phyloP scores from a whole-genome alignment of 2,329 filamentous ascomycete species.

The Xylaria arbuscula region DNA sequence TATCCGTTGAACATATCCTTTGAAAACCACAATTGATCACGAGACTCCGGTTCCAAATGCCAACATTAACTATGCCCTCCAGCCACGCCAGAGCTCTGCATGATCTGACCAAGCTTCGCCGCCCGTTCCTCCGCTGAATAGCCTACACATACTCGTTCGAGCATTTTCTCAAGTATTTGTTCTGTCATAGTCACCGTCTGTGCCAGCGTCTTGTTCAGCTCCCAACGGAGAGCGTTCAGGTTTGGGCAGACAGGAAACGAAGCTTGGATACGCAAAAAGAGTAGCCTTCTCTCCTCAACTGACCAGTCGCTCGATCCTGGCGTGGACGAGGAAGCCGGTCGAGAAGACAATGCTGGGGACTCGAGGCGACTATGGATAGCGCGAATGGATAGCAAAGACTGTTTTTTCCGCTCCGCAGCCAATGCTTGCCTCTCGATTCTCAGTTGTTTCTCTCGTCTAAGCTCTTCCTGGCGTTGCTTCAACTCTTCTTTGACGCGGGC shows the following conservation, averaged over 20 bases:
- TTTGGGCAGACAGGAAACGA: constrained; percentile 44
- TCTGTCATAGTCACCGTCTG: constrained; percentile 45
- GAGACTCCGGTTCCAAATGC: constrained; percentile 6
- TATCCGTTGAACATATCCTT: constrained; percentile 7
- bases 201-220: constrained; percentile 41
- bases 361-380: constrained; percentile 28
- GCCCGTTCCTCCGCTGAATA: constrained; percentile 31
- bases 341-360: constrained; percentile 31
- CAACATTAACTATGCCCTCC: constrained; percentile 16
- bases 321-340: constrained; percentile 27
- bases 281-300: constrained; percentile 43
- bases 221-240: constrained; percentile 38
- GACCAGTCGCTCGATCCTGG: constrained; percentile 39
- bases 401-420: constrained; percentile 41
- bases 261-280: constrained; percentile 44
- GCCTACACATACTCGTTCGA: constrained; percentile 38
- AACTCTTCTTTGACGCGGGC: constrained; percentile 21
- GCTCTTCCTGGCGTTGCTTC: constrained; percentile 17
- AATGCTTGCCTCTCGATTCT: constrained; percentile 30
- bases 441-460: constrained; percentile 38
- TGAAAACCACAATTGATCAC: constrained; percentile 10
- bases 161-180: constrained; percentile 44
- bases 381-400: constrained; percentile 41
- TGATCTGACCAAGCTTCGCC: constrained; percentile 30
- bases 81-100: constrained; percentile 21